These are phyloP conservation scores for Lichtheimia ornata DNA, from an alignment of 371 early-diverging fungal genomes.

Conservation along the genomic window DNA sequence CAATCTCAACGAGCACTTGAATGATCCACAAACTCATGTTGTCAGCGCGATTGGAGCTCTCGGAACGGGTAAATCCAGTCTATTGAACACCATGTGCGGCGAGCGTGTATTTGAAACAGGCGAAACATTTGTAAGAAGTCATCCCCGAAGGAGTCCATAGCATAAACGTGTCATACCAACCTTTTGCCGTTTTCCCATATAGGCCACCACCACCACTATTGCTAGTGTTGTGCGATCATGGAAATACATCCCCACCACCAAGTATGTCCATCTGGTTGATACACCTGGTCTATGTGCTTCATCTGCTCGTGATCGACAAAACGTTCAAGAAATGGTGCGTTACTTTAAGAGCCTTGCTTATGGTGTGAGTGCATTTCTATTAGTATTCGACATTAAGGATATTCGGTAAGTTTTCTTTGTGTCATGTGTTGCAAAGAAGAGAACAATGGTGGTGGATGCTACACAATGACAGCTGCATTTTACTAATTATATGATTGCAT, in stretches of 20 bases:
- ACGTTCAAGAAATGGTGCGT: slow-evolving; percentile 55
- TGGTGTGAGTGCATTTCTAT: slow-evolving; percentile 63
- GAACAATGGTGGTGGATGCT: not conserved
- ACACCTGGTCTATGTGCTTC: slow-evolving; percentile 62
- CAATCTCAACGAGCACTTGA: slow-evolving; percentile 14
- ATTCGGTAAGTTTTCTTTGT: slow-evolving; percentile 29
- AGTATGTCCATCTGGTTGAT: slow-evolving; percentile 46
- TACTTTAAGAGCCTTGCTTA: slow-evolving; percentile 58
- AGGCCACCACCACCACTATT: slow-evolving; percentile 39
- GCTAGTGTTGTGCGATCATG: slow-evolving; percentile 35
- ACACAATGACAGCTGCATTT: not conserved
- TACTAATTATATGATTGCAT: not conserved
- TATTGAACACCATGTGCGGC: slow-evolving; percentile 49
- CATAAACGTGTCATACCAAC: too few species aligned
- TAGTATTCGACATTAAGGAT: slow-evolving; percentile 61
- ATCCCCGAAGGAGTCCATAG: too few species aligned
- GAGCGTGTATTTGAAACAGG: slow-evolving; percentile 46
- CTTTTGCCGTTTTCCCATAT: not conserved
- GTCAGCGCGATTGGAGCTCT: slow-evolving; percentile 44
- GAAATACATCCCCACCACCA: slow-evolving; percentile 29
- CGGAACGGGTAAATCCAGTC: slow-evolving; percentile 52
- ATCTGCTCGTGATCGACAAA: slow-evolving; percentile 50
- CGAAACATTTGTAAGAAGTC: slow-evolving; percentile 28
- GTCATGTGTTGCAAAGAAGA: not conserved
- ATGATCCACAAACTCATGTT: slow-evolving; percentile 32